phyloP scores from a whole-genome alignment of 306 rosid species.

The Sindora glabra region DNA sequence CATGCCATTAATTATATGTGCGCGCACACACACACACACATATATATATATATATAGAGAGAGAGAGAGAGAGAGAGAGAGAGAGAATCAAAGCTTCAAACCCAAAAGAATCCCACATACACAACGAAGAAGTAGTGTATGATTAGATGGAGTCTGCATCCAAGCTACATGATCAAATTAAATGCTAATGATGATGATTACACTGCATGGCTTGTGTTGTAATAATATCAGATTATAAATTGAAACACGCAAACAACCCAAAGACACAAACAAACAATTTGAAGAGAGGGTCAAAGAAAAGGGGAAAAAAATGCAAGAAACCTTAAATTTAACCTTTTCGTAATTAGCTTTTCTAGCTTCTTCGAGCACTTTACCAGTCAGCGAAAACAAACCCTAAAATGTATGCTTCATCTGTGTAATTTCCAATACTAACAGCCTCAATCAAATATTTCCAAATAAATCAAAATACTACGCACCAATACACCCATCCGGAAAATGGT shows the following conservation, averaged over 20 bases:
- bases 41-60: too few species aligned
- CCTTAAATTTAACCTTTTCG: background rate
- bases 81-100: background rate
- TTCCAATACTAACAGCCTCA: background rate
- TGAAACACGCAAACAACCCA: too few species aligned
- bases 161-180: too few species aligned
- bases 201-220: too few species aligned
- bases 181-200: too few species aligned
- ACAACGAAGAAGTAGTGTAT: too few species aligned
- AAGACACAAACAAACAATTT: too few species aligned
- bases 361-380: background rate
- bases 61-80: background rate
- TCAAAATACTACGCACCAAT: background rate
- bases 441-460: background rate
- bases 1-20: background rate
- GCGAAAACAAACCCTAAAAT: background rate
- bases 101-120: too few species aligned
- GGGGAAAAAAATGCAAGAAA: background rate
- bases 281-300: constrained; percentile 7
- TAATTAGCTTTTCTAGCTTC: background rate
- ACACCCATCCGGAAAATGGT: background rate
- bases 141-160: too few species aligned
- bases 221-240: too few species aligned
- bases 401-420: too few species aligned
- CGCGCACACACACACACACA: too few species aligned